Conservation (phyloP, 139 green algal species). For the Protoeuglena noctilucae region DNA sequence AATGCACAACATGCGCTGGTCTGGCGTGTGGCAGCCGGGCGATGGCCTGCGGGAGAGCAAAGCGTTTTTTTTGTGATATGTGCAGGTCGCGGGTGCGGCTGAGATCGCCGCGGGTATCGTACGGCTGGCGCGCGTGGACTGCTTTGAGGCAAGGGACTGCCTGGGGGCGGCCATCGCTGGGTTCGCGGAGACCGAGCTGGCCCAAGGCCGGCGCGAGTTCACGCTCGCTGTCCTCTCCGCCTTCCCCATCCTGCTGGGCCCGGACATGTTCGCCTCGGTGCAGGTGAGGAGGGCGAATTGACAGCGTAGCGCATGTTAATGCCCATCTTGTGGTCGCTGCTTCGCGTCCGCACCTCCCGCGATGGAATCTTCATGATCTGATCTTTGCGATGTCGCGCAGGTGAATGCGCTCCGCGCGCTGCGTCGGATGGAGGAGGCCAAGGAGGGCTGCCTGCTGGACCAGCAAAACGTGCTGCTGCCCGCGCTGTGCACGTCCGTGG, state of each 20-base stretch:
- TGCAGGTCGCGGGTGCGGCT: slow-evolving; percentile 6
- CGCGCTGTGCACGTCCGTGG: neutral
- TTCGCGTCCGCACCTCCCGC: slow-evolving; percentile 34
- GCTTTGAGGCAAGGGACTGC: neutral
- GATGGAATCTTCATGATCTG: no score
- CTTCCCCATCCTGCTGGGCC: slow-evolving; percentile 39
- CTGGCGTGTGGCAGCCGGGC: no score
- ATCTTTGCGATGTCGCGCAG: no score
- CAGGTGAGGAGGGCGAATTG: slow-evolving; percentile 41
- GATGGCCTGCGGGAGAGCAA: slow-evolving; percentile 8
- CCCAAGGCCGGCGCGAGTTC: no score
- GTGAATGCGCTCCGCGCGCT: slow-evolving; percentile 39
- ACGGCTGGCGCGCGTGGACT: neutral
- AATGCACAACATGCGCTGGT: no score
- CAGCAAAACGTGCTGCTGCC: slow-evolving; percentile 3
- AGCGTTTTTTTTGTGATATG: slow-evolving; percentile 5
- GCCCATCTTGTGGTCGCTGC: slow-evolving; percentile 2
- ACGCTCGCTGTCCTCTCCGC: slow-evolving; percentile 18
- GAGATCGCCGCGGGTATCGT: slow-evolving; percentile 4
- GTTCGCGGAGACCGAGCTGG: no score
- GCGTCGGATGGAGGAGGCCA: slow-evolving; percentile 8
- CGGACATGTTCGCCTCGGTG: slow-evolving; percentile 50
- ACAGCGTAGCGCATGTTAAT: slow-evolving; percentile 31
- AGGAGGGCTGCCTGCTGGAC: neutral
- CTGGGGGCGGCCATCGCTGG: neutral